Base-by-base conservation (phyloP, 495 filamentous ascomycete species). In the Tricharina praecox region DNA sequence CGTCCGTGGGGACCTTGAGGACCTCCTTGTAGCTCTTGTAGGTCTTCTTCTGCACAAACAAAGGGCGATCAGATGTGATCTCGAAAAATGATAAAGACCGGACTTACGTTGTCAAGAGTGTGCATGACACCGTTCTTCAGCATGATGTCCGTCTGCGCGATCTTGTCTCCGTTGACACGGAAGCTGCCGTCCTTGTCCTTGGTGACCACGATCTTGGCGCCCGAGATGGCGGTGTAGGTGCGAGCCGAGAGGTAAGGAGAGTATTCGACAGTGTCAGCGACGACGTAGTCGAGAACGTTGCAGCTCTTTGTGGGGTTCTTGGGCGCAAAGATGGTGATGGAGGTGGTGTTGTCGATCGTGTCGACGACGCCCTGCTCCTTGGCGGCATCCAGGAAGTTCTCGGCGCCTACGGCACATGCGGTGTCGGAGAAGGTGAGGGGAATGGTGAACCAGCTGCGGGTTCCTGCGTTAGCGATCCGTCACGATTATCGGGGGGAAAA, bases 101-200 rank as follows among this genome's bases (percentile, higher is more conserved):
- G 10, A 40, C 40, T 25, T 43, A 43, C 40, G 40, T 43, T 43
- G 40, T 43, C 40, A 18, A 43, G 21, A 26, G n/a, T 25, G 11
- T 43, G 34, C 8, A 37, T 15, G 16, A 37, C 34, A 18, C 34
- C 34, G 16, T 43, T 43, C 19, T 25, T 43, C 3, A 43, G 9
- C 21, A 43, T 24, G 11, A 24, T 20, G 23, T 43, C 40, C 19
- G 40, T 3, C 40, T 43, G 8, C 3, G 26, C 40, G 18, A 43
- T 43, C 24, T 43, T 43, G 20, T 43, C 24, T 2, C 40, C 40
- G 23, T 43, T 43, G 2, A 43, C 40, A 26, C 11, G 26, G 8
- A 37, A 15, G 15, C 15, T 18, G 8, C 34, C 34, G 18, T 37
- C 7, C 13, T 9, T 11, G 13, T 20, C 40, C 40, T 26, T 24